phyloP scores from a whole-genome alignment of 306 rosid genomes.

The Cucurbita pepo region DNA sequence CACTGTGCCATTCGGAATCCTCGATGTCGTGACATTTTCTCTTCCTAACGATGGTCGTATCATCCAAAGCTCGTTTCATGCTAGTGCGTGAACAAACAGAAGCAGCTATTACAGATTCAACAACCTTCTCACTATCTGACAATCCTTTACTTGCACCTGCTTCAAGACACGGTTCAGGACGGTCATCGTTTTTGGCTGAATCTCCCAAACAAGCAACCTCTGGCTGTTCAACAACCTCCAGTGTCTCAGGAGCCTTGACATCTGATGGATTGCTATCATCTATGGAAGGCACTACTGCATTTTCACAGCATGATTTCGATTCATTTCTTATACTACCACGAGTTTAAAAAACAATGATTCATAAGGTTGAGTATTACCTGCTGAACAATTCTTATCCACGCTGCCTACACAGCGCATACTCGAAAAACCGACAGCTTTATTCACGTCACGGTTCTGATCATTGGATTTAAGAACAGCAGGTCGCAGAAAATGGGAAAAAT shows the following conservation, averaged over 20 bases:
- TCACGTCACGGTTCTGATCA: slow-evolving; percentile 30
- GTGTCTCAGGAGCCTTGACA: slow-evolving; percentile 36
- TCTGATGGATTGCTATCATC: slow-evolving; percentile 25
- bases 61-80: slow-evolving; percentile 32
- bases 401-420: slow-evolving; percentile 22
- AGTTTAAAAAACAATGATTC: slow-evolving; percentile 24
- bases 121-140: slow-evolving; percentile 23
- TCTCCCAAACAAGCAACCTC: slow-evolving; percentile 32
- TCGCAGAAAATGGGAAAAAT: slow-evolving; percentile 68
- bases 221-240: slow-evolving; percentile 21
- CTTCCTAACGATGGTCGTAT: slow-evolving; percentile 24
- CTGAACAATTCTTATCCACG: slow-evolving; percentile 23
- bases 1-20: slow-evolving; percentile 78
- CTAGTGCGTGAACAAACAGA: slow-evolving; percentile 76
- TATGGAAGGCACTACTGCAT: slow-evolving; percentile 25
- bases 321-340: slow-evolving; percentile 24
- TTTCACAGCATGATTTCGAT: slow-evolving; percentile 19
- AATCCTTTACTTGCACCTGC: slow-evolving; percentile 23
- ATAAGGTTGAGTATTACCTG: slow-evolving; percentile 21
- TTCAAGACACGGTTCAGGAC: slow-evolving; percentile 22
- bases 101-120: slow-evolving; percentile 42
- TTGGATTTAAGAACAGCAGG: slow-evolving; percentile 48
- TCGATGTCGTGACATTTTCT: slow-evolving; percentile 47
- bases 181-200: slow-evolving; percentile 27
- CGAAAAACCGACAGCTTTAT: slow-evolving; percentile 19